Conservation (phyloP, 2,329 filamentous ascomycete genomes). For the Grosmannia clavigera region DNA sequence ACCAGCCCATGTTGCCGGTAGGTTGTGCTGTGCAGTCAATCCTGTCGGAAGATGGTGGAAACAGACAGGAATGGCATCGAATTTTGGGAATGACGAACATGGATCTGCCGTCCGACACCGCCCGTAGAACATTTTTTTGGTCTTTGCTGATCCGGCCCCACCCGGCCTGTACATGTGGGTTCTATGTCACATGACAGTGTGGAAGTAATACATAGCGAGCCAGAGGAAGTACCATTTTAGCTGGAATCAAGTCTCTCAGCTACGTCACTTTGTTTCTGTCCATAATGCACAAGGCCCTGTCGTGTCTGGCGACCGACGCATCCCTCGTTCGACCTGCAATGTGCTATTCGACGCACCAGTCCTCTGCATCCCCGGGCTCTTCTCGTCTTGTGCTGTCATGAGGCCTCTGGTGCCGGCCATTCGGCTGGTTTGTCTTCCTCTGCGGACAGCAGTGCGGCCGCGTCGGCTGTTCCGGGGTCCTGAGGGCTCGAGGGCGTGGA, state of each 20-base stretch:
- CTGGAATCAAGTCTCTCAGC: background rate
- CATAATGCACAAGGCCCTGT: background rate
- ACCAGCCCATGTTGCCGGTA: slow-evolving; percentile 42
- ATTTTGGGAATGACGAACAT: background rate
- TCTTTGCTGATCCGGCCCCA: slow-evolving; percentile 1
- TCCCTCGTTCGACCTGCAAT: background rate
- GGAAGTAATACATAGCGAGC: no score
- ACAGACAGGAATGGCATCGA: background rate
- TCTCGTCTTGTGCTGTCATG: slow-evolving; percentile 3
- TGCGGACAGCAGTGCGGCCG: background rate
- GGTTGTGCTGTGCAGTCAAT: background rate
- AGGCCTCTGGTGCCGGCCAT: background rate
- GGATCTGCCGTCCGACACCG: slow-evolving; percentile 8
- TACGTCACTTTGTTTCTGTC: background rate
- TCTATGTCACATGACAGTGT: background rate
- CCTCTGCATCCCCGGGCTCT: background rate
- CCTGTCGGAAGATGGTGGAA: background rate
- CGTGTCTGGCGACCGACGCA: background rate
- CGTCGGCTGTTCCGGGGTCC: background rate
- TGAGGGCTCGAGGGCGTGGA: background rate
- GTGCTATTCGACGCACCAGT: background rate
- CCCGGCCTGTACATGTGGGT: background rate
- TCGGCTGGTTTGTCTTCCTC: background rate
- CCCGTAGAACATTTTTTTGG: slow-evolving; percentile 1
- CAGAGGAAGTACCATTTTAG: background rate